Base-by-base conservation (phyloP, 306 rosid species). In the Phaseolus lunatus region DNA sequence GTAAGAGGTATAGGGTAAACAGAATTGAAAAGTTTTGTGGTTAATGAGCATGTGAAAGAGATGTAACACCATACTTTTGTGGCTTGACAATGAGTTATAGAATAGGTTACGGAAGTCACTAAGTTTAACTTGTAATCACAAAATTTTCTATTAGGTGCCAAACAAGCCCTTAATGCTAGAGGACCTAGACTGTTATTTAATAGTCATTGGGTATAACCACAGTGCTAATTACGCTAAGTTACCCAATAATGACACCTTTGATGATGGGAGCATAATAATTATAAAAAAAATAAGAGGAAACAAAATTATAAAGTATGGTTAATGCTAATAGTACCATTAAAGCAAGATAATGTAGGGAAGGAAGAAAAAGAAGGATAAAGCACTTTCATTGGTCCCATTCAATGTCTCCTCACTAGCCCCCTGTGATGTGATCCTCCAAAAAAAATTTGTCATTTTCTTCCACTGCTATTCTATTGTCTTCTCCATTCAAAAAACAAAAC, bases 301-400 rank as follows among this genome's bases (percentile, higher is more conserved):
- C 31, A 61, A 68, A 61, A 72, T 35, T 53, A 72, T 56, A 83
- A 70, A 58, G 84, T 80, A 75, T 84, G 78, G 27, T 75, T 84
- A 79, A 79, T 75, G 67, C 81, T 84, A 70, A 63, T 63, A 75
- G 87, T 80, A 80, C 84, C 52, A 84, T 70, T 84, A 84, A 84
- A 84, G 87, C 79, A 84, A 69, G 84, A 84, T 79, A 70, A 84
- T 84, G 79, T 70, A 70, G 64, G 66, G 69, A 75, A 80, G 72
- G 81, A 75, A 70, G 79, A 70, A 84, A 79, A 84, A 84, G 81
- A 64, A 24, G 54, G 70, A 79, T 70, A 84, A 84, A 84, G 87
- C 84, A 84, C 78, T 84, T 79, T 84, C 67, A 81, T 75, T 54
- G 87, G 87, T 64, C 87, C 86, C 78, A 84, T 84, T 14, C 48